Evolutionary conservation across 257 asterid species (phyloP).

Genomic region (Solanum megistacrolobum): DNA sequence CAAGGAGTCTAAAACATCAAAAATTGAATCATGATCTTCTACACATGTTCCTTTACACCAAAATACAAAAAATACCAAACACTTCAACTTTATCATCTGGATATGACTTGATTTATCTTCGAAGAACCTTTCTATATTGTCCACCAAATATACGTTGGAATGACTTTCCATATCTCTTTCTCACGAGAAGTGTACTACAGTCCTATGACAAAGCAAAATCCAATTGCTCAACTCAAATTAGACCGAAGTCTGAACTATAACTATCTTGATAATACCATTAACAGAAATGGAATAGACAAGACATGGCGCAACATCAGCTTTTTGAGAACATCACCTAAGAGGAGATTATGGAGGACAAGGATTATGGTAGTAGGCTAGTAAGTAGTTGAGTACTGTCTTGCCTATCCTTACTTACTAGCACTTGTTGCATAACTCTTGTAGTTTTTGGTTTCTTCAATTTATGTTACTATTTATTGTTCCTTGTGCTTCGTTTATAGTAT

Average conservation of each 20-base stretch:
- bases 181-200: not conserved
- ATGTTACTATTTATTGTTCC: not conserved
- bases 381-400: not conserved
- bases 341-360: not conserved
- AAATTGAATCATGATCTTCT: not conserved
- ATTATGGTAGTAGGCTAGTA: not conserved
- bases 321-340: not conserved
- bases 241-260: not conserved
- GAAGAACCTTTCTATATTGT: not conserved
- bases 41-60: not conserved
- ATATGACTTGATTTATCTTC: not conserved
- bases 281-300: not conserved
- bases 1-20: not conserved
- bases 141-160: not conserved
- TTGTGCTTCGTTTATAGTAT: not conserved
- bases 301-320: not conserved
- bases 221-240: not conserved
- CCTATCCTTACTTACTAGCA: not conserved
- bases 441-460: not conserved
- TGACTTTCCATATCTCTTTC: not conserved
- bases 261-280: not conserved
- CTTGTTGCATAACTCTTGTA: not conserved
- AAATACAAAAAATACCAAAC: not conserved
- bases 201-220: not conserved
- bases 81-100: not conserved